phyloP scores from a whole-genome alignment of 140 eudicot genomes.

The Senecio squalidus region DNA sequence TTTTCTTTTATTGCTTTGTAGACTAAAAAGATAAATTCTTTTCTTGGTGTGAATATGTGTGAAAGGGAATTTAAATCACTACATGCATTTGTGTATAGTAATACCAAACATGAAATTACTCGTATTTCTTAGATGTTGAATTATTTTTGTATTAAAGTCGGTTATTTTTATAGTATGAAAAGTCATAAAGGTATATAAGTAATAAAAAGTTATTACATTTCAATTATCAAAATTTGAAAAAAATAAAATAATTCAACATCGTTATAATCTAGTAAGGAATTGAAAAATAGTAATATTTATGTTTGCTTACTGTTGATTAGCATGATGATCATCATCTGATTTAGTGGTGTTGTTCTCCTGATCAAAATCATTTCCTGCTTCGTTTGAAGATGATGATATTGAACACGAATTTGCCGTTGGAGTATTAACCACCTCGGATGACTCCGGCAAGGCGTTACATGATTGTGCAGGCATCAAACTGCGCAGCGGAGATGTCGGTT shows the following conservation, averaged over 20 bases:
- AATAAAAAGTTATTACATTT: too few species aligned
- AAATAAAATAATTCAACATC: too few species aligned
- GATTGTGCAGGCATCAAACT: conserved; percentile 17
- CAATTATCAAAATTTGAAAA: neutral
- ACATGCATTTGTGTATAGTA: too few species aligned
- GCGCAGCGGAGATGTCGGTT: conserved; percentile 18
- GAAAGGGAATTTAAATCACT: too few species aligned
- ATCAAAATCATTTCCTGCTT: conserved; percentile 39
- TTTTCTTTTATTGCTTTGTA: too few species aligned
- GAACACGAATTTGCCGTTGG: conserved; percentile 55
- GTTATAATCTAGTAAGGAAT: neutral
- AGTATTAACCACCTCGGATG: conserved; percentile 44
- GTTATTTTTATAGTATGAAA: too few species aligned
- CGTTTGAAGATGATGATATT: conserved; percentile 59
- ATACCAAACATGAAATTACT: too few species aligned
- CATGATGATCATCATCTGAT: conserved; percentile 42
- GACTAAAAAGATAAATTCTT: too few species aligned
- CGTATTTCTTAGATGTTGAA: too few species aligned
- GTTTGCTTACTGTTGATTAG: conserved; percentile 21
- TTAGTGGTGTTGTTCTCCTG: conserved; percentile 20
- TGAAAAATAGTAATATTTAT: neutral
- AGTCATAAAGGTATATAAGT: too few species aligned
- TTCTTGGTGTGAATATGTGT: too few species aligned
- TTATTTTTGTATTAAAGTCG: too few species aligned
- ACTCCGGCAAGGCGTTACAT: conserved; percentile 27